These are phyloP conservation scores for Streptanthus diversifolius DNA, from an alignment of 345 rosid genomes.

Conservation along the genomic window DNA sequence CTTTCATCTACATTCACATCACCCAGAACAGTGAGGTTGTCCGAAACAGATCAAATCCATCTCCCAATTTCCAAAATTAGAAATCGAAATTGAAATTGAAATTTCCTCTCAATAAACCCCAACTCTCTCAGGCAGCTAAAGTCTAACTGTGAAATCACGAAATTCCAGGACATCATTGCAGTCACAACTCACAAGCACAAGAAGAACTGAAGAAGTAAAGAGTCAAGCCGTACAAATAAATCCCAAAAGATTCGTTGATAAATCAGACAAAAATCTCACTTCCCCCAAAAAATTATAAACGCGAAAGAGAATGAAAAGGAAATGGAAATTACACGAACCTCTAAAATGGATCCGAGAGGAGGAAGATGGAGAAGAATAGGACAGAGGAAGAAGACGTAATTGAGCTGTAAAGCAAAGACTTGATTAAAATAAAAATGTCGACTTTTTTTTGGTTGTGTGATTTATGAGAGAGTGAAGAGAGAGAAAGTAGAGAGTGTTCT, in stretches of 20 bases:
- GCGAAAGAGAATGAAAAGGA: neutral
- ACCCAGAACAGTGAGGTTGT: neutral
- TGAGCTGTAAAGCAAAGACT: slow-evolving; percentile 46
- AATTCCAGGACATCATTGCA: neutral
- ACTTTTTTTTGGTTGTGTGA: slow-evolving; percentile 5
- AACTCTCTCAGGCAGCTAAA: slow-evolving; percentile 8
- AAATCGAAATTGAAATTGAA: slow-evolving; percentile 8
- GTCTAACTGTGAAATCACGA: neutral
- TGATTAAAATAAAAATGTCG: slow-evolving; percentile 20
- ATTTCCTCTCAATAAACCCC: neutral
- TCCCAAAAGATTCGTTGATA: neutral
- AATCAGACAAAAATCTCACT: slow-evolving; percentile 19
- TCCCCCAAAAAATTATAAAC: neutral
- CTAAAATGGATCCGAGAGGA: slow-evolving; percentile 46
- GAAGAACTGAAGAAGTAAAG: slow-evolving; percentile 21
- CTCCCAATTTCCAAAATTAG: slow-evolving; percentile 11
- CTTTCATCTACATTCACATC: slow-evolving; percentile 4
- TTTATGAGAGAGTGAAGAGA: slow-evolving; percentile 34
- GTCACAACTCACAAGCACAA: slow-evolving; percentile 9
- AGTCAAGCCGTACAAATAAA: slow-evolving; percentile 14
- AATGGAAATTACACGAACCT: slow-evolving; percentile 19
- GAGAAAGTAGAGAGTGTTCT: slow-evolving; percentile 22
- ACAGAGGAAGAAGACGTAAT: slow-evolving; percentile 35
- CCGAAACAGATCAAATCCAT: slow-evolving; percentile 19
- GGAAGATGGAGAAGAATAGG: slow-evolving; percentile 27